Conservation (phyloP, 768 basidiomycete species). For the Rhodosporidiobolus sp. region DNA sequence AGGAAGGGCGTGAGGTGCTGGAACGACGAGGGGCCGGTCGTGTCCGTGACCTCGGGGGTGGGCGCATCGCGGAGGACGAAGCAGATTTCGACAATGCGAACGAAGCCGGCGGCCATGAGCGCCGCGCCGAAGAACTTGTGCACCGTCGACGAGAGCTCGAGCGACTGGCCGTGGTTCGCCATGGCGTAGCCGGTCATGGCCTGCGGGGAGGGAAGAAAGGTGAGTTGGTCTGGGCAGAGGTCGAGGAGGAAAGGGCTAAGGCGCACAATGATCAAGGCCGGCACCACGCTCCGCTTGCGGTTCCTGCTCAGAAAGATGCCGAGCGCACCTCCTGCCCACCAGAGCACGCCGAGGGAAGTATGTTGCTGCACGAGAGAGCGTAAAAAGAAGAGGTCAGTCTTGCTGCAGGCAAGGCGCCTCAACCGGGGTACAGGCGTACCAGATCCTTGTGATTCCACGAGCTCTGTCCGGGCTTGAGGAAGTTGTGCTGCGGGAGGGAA, state of each 20-base stretch:
- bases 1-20: constrained; percentile 82
- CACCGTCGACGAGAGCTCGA: constrained; percentile 80
- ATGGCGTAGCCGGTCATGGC: constrained; percentile 92
- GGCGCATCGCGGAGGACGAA: constrained; percentile 58
- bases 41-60: not conserved
- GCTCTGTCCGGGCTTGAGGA: constrained; percentile 51
- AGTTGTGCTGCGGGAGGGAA: constrained; percentile 55
- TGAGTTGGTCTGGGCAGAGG: not conserved
- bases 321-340: constrained; percentile 89
- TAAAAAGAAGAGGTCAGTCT: no score
- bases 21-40: constrained; percentile 52
- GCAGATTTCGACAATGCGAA: constrained; percentile 78
- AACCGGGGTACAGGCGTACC: not conserved
- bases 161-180: constrained; percentile 60
- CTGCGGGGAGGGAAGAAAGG: constrained; percentile 52
- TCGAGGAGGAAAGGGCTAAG: not conserved
- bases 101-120: constrained; percentile 74
- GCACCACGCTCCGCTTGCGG: constrained; percentile 75
- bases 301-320: constrained; percentile 78
- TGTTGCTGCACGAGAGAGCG: constrained; percentile 55
- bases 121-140: constrained; percentile 81
- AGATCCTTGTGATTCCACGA: constrained; percentile 78
- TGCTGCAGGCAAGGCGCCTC: no score
- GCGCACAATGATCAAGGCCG: constrained; percentile 66
- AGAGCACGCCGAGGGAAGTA: constrained; percentile 76